A percentile compares a stretch with the other conserved stretches of the same genome.
Conservation (phyloP, 805 yeast species). For the Isabelozyma rhagii region DNA sequence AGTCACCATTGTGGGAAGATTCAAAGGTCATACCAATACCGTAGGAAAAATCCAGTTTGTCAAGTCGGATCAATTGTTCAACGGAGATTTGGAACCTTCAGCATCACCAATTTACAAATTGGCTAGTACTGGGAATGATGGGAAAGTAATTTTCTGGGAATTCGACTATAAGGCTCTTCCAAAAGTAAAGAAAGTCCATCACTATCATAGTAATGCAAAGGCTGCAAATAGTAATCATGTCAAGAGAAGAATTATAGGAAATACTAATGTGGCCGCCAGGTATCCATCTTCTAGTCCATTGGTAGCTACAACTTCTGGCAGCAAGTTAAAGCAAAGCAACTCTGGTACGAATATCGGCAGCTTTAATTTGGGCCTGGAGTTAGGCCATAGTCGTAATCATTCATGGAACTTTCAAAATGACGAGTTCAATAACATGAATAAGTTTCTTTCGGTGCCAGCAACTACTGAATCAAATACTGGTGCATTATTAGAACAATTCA, state of each 20-base stretch:
- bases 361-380: not conserved
- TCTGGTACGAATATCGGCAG: not conserved
- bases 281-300: not conserved
- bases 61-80: slow-evolving; percentile 10
- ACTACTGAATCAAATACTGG: not conserved
- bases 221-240: not conserved
- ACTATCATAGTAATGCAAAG: not conserved
- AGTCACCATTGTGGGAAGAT: slow-evolving; percentile 31
- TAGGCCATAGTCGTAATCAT: not conserved
- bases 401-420: not conserved
- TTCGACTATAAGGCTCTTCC: slow-evolving; percentile 42
- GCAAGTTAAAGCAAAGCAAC: not conserved
- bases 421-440: not conserved
- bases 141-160: slow-evolving; percentile 41
- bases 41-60: slow-evolving; percentile 28
- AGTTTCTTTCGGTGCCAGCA: not conserved
- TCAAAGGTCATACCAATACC: slow-evolving; percentile 40
- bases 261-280: not conserved
- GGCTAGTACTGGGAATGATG: slow-evolving; percentile 38
- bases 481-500: slow-evolving; percentile 15
- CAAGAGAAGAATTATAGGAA: not conserved
- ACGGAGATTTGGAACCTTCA: slow-evolving; percentile 4
- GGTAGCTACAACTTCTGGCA: not conserved
- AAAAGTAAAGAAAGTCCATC: slow-evolving; percentile 20
- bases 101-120: slow-evolving; percentile 25